A percentile compares a stretch with the other conserved stretches of the same genome.
phyloP scores from a whole-genome alignment of 2,329 filamentous ascomycete genomes.

The Ceratocystis alfenasii region DNA sequence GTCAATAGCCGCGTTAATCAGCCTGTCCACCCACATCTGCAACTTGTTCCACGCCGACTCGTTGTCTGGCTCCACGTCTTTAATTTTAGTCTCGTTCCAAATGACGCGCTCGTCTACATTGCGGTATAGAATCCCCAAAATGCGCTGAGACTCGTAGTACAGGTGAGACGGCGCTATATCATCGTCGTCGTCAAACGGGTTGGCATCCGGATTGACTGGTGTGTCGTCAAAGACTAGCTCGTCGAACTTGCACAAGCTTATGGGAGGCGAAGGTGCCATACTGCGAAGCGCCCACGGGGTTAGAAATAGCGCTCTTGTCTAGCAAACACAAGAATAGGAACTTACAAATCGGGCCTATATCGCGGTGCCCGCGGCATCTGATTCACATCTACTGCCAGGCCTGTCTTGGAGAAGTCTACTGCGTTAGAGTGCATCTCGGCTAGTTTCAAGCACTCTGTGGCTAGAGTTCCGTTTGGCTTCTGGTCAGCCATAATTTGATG shows the following conservation, averaged over 20 bases:
- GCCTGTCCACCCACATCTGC: slow-evolving; percentile 25
- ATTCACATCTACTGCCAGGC: slow-evolving; percentile 43
- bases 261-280: slow-evolving; percentile 36
- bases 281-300: slow-evolving; percentile 26
- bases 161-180: slow-evolving; percentile 36
- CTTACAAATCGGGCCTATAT: slow-evolving; percentile 46
- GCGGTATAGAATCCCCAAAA: slow-evolving; percentile 59
- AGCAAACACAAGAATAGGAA: slow-evolving; percentile 17
- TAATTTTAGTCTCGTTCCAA: slow-evolving; percentile 39
- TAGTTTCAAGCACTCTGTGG: slow-evolving; percentile 41
- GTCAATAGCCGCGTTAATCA: slow-evolving; percentile 23
- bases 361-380: slow-evolving; percentile 33
- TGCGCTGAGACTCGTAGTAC: slow-evolving; percentile 57
- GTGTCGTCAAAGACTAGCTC: slow-evolving; percentile 31
- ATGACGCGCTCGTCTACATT: slow-evolving; percentile 61
- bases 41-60: slow-evolving; percentile 37
- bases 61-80: slow-evolving; percentile 25
- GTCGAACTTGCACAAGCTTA: slow-evolving; percentile 36
- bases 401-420: slow-evolving; percentile 67
- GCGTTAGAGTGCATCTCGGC: slow-evolving; percentile 57
- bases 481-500: slow-evolving; percentile 56
- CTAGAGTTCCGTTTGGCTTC: slow-evolving; percentile 37
- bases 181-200: slow-evolving; percentile 29
- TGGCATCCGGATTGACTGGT: slow-evolving; percentile 25
- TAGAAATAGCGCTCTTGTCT: neutral